Conservation (phyloP, 192 early-diverging fungal species). For the Pilaira anomala region DNA sequence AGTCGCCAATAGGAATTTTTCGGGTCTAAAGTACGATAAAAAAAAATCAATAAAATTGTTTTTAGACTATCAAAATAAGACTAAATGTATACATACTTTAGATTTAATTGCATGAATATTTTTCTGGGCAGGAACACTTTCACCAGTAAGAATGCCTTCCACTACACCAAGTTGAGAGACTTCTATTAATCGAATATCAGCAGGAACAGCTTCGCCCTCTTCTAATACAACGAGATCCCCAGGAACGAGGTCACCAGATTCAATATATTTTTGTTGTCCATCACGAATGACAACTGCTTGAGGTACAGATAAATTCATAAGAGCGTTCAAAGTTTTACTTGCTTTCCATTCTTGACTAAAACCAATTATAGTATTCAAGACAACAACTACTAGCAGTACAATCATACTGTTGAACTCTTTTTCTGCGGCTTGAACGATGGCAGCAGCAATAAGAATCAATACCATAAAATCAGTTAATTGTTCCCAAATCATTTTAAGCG, state of each 20-base stretch:
- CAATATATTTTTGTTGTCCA: slow-evolving; percentile 64
- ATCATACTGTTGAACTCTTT: slow-evolving; percentile 42
- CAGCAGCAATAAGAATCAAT: slow-evolving; percentile 77
- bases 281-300: slow-evolving; percentile 79
- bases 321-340: slow-evolving; percentile 87
- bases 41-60: neutral
- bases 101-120: slow-evolving; percentile 64
- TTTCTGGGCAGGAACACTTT: slow-evolving; percentile 68
- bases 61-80: neutral
- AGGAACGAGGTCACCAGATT: slow-evolving; percentile 77
- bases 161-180: slow-evolving; percentile 75
- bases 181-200: slow-evolving; percentile 75
- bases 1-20: slow-evolving; percentile 62
- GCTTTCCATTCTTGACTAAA: slow-evolving; percentile 96
- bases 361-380: slow-evolving; percentile 87
- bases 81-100: slow-evolving; percentile 37
- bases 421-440: slow-evolving; percentile 78
- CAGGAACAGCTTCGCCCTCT: slow-evolving; percentile 90
- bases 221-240: slow-evolving; percentile 91
- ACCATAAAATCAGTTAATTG: slow-evolving; percentile 97
- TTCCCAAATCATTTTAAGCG: slow-evolving; percentile 72
- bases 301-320: slow-evolving; percentile 81
- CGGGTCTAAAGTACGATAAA: slow-evolving; percentile 13
- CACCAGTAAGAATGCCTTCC: slow-evolving; percentile 83
- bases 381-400: slow-evolving; percentile 78